phyloP scores from a whole-genome alignment of 176 grass and related monocot genomes.

The Zoysia japonica region DNA sequence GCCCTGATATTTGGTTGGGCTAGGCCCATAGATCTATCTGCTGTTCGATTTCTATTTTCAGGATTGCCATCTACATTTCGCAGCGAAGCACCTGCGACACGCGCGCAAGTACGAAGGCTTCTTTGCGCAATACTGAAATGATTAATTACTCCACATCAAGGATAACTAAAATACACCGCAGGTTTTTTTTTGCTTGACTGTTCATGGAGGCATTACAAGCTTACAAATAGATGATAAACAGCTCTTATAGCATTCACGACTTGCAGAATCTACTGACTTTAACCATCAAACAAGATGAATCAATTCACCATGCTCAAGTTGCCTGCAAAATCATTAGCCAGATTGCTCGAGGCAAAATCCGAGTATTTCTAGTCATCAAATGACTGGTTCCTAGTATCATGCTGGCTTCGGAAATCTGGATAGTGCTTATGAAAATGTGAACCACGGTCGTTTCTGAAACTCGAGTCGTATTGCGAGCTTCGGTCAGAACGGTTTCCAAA shows the following conservation, averaged over 20 bases:
- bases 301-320: background rate
- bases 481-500: conserved; percentile 1
- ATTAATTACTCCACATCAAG: too few species aligned
- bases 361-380: conserved; percentile 31
- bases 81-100: too few species aligned
- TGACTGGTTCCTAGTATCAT: background rate
- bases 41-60: background rate
- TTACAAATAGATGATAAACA: background rate
- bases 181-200: background rate
- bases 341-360: background rate
- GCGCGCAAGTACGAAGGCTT: too few species aligned
- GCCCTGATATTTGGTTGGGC: background rate
- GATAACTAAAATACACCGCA: too few species aligned
- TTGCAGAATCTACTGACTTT: background rate
- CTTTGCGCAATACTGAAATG: too few species aligned
- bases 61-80: background rate
- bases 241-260: background rate
- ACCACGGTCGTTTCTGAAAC: conserved; percentile 13
- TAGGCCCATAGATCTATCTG: background rate
- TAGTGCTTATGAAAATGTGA: conserved; percentile 6
- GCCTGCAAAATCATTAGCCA: background rate
- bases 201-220: background rate
- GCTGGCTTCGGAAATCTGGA: conserved; percentile 34
- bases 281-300: background rate
- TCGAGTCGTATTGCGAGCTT: conserved; percentile 22